Percentiles rank a stretch among this genome's conserved stretches.
Evolutionary conservation across 805 yeast genomes (phyloP).

Genomic region (Alloascoidea hylecoeti): DNA sequence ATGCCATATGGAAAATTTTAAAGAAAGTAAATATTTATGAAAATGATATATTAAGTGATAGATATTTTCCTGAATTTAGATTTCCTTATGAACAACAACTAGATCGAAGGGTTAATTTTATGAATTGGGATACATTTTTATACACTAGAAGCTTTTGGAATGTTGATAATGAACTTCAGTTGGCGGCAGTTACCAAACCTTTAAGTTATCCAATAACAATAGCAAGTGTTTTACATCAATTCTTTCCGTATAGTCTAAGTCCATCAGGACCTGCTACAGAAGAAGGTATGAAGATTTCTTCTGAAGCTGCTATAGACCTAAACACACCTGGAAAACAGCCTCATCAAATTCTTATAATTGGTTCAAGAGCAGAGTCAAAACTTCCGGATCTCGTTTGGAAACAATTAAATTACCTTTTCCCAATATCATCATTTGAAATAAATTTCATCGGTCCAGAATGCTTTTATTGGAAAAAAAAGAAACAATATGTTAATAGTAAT

Average conservation of each 20-base stretch:
- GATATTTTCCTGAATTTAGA: slow-evolving; percentile 72
- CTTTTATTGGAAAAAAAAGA: slow-evolving; percentile 44
- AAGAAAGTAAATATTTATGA: slow-evolving; percentile 71
- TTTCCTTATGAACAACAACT: slow-evolving; percentile 57
- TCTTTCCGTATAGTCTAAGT: slow-evolving; percentile 51
- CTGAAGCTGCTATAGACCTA: slow-evolving; percentile 65
- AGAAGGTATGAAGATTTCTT: slow-evolving; percentile 72
- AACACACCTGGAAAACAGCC: slow-evolving; percentile 39
- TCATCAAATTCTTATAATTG: slow-evolving; percentile 58
- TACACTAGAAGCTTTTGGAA: slow-evolving; percentile 71
- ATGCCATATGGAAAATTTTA: slow-evolving; percentile 46
- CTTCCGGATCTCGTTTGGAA: slow-evolving; percentile 78
- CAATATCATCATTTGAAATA: slow-evolving; percentile 54
- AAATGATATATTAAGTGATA: slow-evolving; percentile 70
- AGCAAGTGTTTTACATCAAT: slow-evolving; percentile 55
- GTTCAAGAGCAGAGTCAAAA: slow-evolving; percentile 69
- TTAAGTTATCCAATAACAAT: slow-evolving; percentile 70
- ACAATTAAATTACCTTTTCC: slow-evolving; percentile 66
- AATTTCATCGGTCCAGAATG: slow-evolving; percentile 76
- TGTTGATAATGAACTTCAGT: slow-evolving; percentile 77
- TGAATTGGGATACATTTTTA: slow-evolving; percentile 66
- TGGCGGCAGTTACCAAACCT: slow-evolving; percentile 78
- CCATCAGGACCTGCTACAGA: slow-evolving; percentile 66
- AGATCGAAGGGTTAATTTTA: slow-evolving; percentile 50
- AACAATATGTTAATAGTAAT: slow-evolving; percentile 25